Evolutionary conservation across 208 protist genomes (phyloP).

Genomic region (Crithidia mellificae): DNA sequence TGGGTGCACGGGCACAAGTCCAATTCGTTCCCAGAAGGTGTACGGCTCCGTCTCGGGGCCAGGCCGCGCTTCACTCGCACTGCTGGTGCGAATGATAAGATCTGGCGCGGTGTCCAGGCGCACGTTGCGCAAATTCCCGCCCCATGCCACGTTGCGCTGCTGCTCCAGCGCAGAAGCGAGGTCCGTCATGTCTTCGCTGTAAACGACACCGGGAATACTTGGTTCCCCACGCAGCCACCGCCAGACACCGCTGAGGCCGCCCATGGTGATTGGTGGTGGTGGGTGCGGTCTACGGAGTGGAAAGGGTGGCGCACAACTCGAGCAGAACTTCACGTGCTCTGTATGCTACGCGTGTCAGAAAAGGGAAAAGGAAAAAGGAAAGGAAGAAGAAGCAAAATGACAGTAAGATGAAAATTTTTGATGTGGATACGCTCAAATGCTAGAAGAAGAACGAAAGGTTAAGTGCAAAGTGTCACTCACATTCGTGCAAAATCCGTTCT

Average conservation of each 20-base stretch:
- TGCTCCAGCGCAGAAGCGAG: conserved; percentile 27
- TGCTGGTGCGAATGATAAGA: conserved; percentile 26
- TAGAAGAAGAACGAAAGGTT: too few relatives aligned
- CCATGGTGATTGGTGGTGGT: too few relatives aligned
- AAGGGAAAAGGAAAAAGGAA: neutral
- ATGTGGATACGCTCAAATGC: neutral
- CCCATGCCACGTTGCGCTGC: conserved; percentile 39
- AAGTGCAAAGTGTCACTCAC: too few relatives aligned
- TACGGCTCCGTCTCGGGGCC: conserved; percentile 86
- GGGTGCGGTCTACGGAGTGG: too few relatives aligned
- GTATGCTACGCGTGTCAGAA: too few relatives aligned
- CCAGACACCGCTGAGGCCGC: conserved; percentile 20
- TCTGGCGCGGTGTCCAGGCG: conserved; percentile 53
- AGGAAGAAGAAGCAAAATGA: neutral
- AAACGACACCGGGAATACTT: conserved; percentile 71
- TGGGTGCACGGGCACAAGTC: conserved; percentile 77
- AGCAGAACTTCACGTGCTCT: too few relatives aligned
- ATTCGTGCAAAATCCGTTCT: too few relatives aligned
- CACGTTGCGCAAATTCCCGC: conserved; percentile 75
- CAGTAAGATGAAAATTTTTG: neutral
- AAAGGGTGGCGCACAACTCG: neutral
- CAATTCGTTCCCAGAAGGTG: conserved; percentile 86
- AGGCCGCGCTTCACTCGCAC: conserved; percentile 31
- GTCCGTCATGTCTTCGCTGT: conserved; percentile 62
- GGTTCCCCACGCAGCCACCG: conserved; percentile 43